These are phyloP conservation scores for Myxozyma sirexii DNA, from an alignment of 805 yeast species.

Conservation along the genomic window DNA sequence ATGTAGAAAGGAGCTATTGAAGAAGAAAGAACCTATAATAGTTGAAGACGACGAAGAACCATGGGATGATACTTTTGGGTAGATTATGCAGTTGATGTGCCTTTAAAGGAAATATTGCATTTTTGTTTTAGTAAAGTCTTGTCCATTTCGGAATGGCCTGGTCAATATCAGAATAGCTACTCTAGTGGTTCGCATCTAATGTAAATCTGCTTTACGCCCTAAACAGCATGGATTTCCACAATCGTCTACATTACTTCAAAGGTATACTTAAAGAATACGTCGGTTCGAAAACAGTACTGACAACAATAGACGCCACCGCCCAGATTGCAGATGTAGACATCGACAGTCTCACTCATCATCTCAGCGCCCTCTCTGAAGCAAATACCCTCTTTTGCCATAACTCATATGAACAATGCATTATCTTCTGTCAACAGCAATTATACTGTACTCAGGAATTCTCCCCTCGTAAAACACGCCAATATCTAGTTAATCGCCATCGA, in stretches of 20 bases:
- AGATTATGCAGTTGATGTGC: neutral
- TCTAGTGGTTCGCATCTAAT: neutral
- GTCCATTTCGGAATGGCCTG: neutral
- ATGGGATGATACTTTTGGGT: slow-evolving; percentile 79
- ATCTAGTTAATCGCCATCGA: neutral
- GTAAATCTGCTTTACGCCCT: neutral
- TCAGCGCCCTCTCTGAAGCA: slow-evolving; percentile 6
- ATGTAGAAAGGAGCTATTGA: slow-evolving; percentile 73
- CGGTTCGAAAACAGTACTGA: no score
- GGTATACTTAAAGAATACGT: neutral
- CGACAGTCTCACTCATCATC: slow-evolving; percentile 12
- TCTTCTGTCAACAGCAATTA: slow-evolving; percentile 20
- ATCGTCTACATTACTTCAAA: slow-evolving; percentile 12
- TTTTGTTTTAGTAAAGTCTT: neutral
- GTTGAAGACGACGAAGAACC: slow-evolving; percentile 68
- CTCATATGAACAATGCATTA: slow-evolving; percentile 9
- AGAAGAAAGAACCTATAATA: slow-evolving; percentile 51
- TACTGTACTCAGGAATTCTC: neutral
- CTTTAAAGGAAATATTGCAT: neutral
- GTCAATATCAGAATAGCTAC: slow-evolving; percentile 1
- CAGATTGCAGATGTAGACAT: neutral
- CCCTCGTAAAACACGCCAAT: slow-evolving; percentile 17
- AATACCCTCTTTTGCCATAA: neutral
- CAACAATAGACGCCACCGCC: neutral
- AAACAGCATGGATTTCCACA: slow-evolving; percentile 17